These are phyloP conservation scores for Cinnamomum chago DNA, from an alignment of 164 flowering plant species.

Conservation along the genomic window DNA sequence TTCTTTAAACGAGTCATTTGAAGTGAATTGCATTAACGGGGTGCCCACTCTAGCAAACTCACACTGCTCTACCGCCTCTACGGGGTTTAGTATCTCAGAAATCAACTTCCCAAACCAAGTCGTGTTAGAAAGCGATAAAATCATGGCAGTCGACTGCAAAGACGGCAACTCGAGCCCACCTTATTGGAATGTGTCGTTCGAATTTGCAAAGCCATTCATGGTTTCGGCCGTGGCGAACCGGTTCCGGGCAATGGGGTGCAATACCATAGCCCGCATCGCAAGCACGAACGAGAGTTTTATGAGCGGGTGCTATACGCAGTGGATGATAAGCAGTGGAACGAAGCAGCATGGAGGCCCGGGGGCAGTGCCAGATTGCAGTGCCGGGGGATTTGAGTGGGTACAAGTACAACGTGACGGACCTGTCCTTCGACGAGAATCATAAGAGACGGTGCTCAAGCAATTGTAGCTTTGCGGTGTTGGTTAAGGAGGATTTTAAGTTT, in stretches of 20 bases:
- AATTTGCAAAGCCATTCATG: not conserved
- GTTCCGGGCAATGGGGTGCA: not conserved
- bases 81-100: not conserved
- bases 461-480: not conserved
- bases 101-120: not conserved
- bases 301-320: not conserved
- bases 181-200: not conserved
- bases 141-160: not conserved
- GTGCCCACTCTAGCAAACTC: not conserved
- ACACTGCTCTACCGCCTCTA: fast-evolving
- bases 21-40: too few relatives aligned
- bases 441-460: not conserved
- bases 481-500: not conserved
- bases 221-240: not conserved
- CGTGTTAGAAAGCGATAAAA: not conserved
- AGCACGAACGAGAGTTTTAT: not conserved
- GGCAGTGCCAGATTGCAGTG: not conserved
- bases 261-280: not conserved
- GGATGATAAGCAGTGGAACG: not conserved
- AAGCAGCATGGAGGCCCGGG: not conserved
- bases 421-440: not conserved
- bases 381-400: not conserved
- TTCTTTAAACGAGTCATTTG: too few relatives aligned
- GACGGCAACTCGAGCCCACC: not conserved
- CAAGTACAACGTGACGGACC: not conserved